Base-by-base conservation (phyloP, 106 monocot species). In the Dendrobium huoshanense region DNA sequence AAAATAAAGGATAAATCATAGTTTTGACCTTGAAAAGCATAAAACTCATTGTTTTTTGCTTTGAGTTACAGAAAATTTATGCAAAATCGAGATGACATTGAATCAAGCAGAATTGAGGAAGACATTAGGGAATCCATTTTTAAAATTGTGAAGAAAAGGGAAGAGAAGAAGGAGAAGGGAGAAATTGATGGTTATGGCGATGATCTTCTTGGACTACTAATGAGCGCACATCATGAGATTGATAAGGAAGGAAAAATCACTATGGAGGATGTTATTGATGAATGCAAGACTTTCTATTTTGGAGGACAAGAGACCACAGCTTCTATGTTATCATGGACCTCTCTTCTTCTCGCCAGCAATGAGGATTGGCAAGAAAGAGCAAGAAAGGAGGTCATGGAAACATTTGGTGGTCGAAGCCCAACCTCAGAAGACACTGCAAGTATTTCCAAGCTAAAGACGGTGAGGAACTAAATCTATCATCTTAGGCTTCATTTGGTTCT, bases 211-310 rank as follows among this genome's bases (percentile, higher is more conserved):
- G 81, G 81, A 22, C 42, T 75, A 11, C 74, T 81, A 19, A n/a
- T 81, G 44, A 37, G 55, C 18, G 61, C 55, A 82, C 84, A 85
- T 67, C 41, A 82, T 43, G 80, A 73, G 49, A 18, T 7, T 9
- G 83, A 10, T 87, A 86, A 33, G 75, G 77, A 43, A 61, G 78
- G 15, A 77, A 81, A 42, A 45, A 82, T 95, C 78, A 92, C 79
- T 11, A 82, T 72, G 5, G 88, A 92, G 1, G 92, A 95, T 0
- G 77, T 95, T 59, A 90, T 92, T 41, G 90, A 87, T 18, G 95
- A 92, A 75, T 95, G 95, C 49, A 92, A 86, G 67, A 79, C 92
- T 20, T 95, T 95, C 80, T 95, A 95, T 85, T 90, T 90, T 78
- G 90, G 90, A 13, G 93, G 93, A 17, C 81, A 87, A 48, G 90